These are phyloP conservation scores for Geotrichum restrictum DNA, from an alignment of 1,139 yeast genomes.

Conservation along the genomic window DNA sequence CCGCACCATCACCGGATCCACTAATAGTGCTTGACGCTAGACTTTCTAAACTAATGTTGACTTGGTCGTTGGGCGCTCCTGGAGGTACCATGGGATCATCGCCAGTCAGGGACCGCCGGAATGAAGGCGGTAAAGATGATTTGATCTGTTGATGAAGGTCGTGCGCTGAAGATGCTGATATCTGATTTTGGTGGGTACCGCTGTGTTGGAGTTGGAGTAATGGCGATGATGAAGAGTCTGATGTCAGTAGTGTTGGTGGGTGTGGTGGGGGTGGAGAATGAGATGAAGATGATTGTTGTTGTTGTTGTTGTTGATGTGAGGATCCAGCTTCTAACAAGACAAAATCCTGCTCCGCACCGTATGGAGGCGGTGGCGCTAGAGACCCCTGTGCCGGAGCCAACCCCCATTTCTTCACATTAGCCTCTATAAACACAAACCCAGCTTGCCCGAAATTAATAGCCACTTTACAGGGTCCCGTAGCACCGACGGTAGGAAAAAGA, in stretches of 20 bases:
- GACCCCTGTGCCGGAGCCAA: slow-evolving; percentile 73
- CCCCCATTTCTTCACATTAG: slow-evolving; percentile 89
- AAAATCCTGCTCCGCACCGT: slow-evolving; percentile 49
- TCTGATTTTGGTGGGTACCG: too few relatives aligned
- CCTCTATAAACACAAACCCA: slow-evolving; percentile 92
- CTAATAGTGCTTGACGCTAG: not conserved
- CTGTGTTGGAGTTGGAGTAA: slow-evolving; percentile 1
- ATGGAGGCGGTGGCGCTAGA: slow-evolving; percentile 72
- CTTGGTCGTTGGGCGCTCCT: not conserved
- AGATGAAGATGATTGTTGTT: not conserved
- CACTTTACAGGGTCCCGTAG: slow-evolving; percentile 67
- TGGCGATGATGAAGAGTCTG: not conserved
- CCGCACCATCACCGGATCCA: not conserved
- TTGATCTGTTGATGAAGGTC: not conserved
- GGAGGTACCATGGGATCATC: not conserved
- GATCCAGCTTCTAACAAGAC: slow-evolving; percentile 38
- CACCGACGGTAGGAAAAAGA: slow-evolving; percentile 84
- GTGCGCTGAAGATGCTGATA: too few relatives aligned
- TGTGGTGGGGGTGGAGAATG: not conserved
- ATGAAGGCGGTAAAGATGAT: slow-evolving; percentile 4
- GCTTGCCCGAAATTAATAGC: slow-evolving; percentile 84
- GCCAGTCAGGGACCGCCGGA: not conserved
- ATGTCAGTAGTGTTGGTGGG: too few relatives aligned
- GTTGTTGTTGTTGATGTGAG: slow-evolving; percentile 6
- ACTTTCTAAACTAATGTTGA: not conserved